Evolutionary conservation across 1,139 yeast genomes (phyloP).

Genomic region (Yamadazyma blattariae): DNA sequence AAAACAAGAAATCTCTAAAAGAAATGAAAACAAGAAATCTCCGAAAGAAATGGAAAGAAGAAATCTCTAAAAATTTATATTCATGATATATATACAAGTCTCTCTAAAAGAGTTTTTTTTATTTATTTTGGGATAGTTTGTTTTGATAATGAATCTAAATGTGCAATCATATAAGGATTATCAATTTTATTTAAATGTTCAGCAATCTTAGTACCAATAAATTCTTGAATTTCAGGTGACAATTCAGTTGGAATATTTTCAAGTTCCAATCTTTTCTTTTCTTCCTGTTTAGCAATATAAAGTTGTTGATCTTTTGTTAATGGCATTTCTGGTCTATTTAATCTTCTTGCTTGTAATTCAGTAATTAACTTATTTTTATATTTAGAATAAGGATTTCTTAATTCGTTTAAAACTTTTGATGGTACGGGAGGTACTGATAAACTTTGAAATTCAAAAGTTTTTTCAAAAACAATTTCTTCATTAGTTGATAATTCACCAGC

Average conservation of each 20-base stretch:
- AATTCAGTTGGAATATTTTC: conserved; percentile 28
- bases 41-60: no score
- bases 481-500: conserved; percentile 61
- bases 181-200: conserved; percentile 45
- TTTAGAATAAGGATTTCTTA: conserved; percentile 70
- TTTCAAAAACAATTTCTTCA: conserved; percentile 60
- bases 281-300: conserved; percentile 48
- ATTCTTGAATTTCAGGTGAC: conserved; percentile 64
- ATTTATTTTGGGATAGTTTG: conserved; percentile 18
- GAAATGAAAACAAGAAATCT: no score
- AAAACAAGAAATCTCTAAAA: no score
- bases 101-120: not conserved
- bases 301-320: conserved; percentile 61
- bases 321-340: conserved; percentile 79
- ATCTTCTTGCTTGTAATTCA: conserved; percentile 58
- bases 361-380: conserved; percentile 57
- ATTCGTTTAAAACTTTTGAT: conserved; percentile 56
- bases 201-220: conserved; percentile 69
- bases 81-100: conserved; percentile 4
- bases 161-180: conserved; percentile 35
- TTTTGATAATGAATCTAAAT: conserved; percentile 39
- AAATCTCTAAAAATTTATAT: conserved; percentile 4
- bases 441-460: conserved; percentile 72
- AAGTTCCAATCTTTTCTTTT: conserved; percentile 16
- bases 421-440: conserved; percentile 72